Percentiles rank a stretch among this genome's conserved stretches.
Evolutionary conservation across 2,329 filamentous ascomycete species (phyloP).

Genomic region (Talaromyces atroroseus): DNA sequence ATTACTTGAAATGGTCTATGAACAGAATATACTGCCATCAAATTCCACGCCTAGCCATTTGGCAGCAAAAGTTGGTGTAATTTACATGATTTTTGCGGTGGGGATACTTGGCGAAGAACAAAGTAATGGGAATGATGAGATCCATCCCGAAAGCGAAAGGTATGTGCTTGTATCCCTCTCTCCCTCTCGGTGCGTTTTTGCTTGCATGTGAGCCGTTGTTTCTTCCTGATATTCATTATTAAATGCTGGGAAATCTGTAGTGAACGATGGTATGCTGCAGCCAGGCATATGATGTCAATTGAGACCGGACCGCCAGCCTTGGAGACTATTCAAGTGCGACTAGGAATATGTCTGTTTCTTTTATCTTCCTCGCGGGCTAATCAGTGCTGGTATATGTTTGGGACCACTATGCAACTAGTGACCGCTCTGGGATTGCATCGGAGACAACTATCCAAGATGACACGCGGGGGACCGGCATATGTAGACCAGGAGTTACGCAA

Average conservation of each 20-base stretch:
- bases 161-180: conserved; percentile 13
- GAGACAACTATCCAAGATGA: conserved; percentile 23
- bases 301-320: conserved; percentile 52
- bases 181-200: too few relatives aligned
- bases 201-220: too few relatives aligned
- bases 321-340: conserved; percentile 53
- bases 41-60: conserved; percentile 37
- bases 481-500: conserved; percentile 49
- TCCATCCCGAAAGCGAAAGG: conserved; percentile 25
- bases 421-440: conserved; percentile 41
- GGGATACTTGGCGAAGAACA: conserved; percentile 44
- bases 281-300: conserved; percentile 30
- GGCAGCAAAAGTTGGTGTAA: conserved; percentile 44
- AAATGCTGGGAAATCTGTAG: conserved; percentile 15
- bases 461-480: conserved; percentile 25
- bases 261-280: conserved; percentile 35
- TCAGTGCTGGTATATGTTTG: conserved; percentile 57
- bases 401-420: conserved; percentile 51
- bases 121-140: conserved; percentile 22
- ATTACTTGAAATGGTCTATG: conserved; percentile 42
- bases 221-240: background rate
- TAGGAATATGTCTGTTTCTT: conserved; percentile 56
- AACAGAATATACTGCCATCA: conserved; percentile 32
- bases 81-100: conserved; percentile 47
- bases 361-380: conserved; percentile 56